phyloP scores from a whole-genome alignment of 371 early-diverging fungal genomes.

The Lichtheimia hyalospora region DNA sequence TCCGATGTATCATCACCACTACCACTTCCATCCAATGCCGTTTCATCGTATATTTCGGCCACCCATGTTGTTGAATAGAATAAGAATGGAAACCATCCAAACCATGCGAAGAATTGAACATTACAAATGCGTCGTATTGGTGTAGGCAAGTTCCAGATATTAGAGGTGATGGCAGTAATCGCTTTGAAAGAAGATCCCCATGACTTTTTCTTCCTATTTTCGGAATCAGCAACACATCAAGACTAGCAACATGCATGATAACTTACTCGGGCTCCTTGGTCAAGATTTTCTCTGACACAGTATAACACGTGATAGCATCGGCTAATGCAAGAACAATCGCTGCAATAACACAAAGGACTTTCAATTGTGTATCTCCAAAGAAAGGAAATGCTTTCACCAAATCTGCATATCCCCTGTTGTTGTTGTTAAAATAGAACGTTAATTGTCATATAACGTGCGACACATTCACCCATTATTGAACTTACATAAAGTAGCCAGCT shows the following conservation, averaged over 20 bases:
- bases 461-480: neutral
- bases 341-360: constrained; percentile 78
- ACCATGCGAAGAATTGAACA: constrained; percentile 92
- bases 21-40: constrained; percentile 14
- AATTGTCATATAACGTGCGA: neutral
- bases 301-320: constrained; percentile 69
- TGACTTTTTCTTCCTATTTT: constrained; percentile 4
- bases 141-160: constrained; percentile 64
- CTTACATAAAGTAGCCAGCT: constrained; percentile 80
- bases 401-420: constrained; percentile 71
- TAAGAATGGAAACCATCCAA: constrained; percentile 96
- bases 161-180: constrained; percentile 31
- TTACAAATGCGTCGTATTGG: constrained; percentile 79
- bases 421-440: neutral
- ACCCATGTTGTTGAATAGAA: constrained; percentile 88
- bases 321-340: constrained; percentile 59
- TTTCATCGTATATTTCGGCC: constrained; percentile 58
- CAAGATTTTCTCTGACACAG: constrained; percentile 55
- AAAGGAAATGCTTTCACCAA: constrained; percentile 69
- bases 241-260: neutral
- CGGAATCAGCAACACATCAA: neutral
- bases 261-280: constrained; percentile 29
- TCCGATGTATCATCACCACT: constrained; percentile 31
- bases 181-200: constrained; percentile 29
- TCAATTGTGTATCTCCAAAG: constrained; percentile 81